Base-by-base conservation (phyloP, 306 rosid genomes). In the Glycine soja region DNA sequence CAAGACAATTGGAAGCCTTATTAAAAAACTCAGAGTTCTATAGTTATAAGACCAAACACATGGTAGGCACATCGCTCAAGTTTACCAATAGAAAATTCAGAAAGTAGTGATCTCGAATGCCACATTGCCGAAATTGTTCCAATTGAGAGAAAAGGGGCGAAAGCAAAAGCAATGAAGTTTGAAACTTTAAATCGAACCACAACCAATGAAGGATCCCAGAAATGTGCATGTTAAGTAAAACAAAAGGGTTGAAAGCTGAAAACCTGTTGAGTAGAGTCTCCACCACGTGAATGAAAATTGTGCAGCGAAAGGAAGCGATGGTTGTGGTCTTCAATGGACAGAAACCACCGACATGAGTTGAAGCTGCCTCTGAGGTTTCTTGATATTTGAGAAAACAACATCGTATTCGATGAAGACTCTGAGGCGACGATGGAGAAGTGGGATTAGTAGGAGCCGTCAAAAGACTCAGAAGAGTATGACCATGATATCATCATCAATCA, bases 351-450 rank as follows among this genome's bases (percentile, higher is more conserved):
- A 69, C 82, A 82, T 56, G 84, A 87, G 34, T 80, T 81, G 81
- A 83, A 72, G 84, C 85, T 42, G 57, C 71, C 66, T 82, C 89
- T 89, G 53, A 70, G 88, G 77, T 92, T 85, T 87, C 85, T 78
- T 8, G 88, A 85, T 69, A 85, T 73, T 86, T 88, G 91, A 76
- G 87, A 86, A 80, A 91, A 83, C 1, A 89, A 42, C 97, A 91
- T 94, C 81, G 61, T 48, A 13, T 8, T 24, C 4, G 18, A 47
- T 38, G 72, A 72, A 30, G 85, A 81, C 6, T 74, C 65, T 74
- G 8, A n/a, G 69, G 84, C 84, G 80, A 75, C 80, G 68, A 16
- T 38, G 71, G 56, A 47, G 13, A 64, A 6, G 30, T 24, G 0
- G 54, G 38, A 3, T 34, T 34, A 34, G 3, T 34, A 11, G 69